phyloP scores from a whole-genome alignment of 257 asterid species.

The Cynanchum wilfordii region DNA sequence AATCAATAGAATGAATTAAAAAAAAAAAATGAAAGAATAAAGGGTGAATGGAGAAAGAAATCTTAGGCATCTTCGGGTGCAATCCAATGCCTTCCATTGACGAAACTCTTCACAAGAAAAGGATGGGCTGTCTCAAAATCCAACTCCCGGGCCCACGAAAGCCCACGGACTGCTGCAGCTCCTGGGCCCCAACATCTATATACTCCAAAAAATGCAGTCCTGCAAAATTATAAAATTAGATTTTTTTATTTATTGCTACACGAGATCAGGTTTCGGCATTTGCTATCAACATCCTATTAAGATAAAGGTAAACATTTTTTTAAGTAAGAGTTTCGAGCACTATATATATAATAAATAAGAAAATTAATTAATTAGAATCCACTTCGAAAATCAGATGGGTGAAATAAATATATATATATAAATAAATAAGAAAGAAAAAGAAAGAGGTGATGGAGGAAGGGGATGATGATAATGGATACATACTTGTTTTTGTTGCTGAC shows the following conservation, averaged over 20 bases:
- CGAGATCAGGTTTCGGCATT: too few relatives aligned
- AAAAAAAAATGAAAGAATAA: neutral
- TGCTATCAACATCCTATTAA: too few relatives aligned
- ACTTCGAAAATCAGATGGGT: neutral
- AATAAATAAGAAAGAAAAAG: too few relatives aligned
- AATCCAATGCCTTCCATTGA: slow-evolving; percentile 92
- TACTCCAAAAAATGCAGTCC: slow-evolving; percentile 41
- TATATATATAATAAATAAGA: too few relatives aligned
- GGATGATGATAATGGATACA: too few relatives aligned
- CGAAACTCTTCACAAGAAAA: slow-evolving; percentile 70
- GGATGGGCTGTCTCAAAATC: slow-evolving; percentile 40
- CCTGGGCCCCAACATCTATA: slow-evolving; percentile 45
- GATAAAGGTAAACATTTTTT: too few relatives aligned
- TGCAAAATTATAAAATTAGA: neutral
- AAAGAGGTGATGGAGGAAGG: neutral
- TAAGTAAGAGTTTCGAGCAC: too few relatives aligned
- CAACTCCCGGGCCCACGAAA: slow-evolving; percentile 47
- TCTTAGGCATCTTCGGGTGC: slow-evolving; percentile 51
- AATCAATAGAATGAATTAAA: neutral
- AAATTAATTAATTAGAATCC: too few relatives aligned
- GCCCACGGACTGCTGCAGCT: slow-evolving; percentile 53
- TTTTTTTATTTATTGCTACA: too few relatives aligned
- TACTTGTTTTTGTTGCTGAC: slow-evolving; percentile 73
- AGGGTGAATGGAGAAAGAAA: neutral
- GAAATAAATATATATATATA: neutral